These are phyloP conservation scores for Actinomortierella ambigua DNA, from an alignment of 371 early-diverging fungal species.

Conservation along the genomic window DNA sequence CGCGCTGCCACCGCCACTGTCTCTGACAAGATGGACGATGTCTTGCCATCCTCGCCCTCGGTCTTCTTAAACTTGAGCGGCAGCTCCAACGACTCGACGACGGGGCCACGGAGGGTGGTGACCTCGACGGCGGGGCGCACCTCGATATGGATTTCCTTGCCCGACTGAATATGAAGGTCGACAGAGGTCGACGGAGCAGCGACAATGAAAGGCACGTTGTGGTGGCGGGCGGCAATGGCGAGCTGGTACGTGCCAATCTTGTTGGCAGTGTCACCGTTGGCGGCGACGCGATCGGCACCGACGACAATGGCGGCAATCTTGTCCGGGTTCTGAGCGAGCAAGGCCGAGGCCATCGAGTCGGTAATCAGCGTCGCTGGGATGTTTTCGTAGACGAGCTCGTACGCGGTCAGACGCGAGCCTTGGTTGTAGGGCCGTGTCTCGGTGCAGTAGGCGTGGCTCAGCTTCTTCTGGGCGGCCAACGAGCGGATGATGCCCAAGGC, in stretches of 20 bases:
- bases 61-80: constrained; percentile 10
- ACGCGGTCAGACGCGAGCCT: constrained; percentile 93
- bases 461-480: constrained; percentile 57
- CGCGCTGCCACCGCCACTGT: constrained; percentile 84
- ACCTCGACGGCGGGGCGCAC: constrained; percentile 83
- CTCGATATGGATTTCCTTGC: constrained; percentile 88
- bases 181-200: constrained; percentile 95
- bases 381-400: constrained; percentile 90
- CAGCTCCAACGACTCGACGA: constrained; percentile 30
- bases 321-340: constrained; percentile 62
- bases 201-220: constrained; percentile 89
- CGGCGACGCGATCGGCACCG: constrained; percentile 96
- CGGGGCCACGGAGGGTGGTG: constrained; percentile 69
- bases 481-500: constrained; percentile 89
- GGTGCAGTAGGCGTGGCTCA: constrained; percentile 90
- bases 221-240: constrained; percentile 87
- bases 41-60: constrained; percentile 42
- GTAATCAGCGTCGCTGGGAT: constrained; percentile 92
- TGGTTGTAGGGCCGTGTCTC: constrained; percentile 98
- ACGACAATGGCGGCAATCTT: constrained; percentile 85
- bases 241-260: constrained; percentile 98
- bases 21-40: constrained; percentile 38
- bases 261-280: constrained; percentile 97
- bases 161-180: constrained; percentile 73
- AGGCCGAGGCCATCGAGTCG: constrained; percentile 90